A percentile compares a stretch with the other conserved stretches of the same genome.
phyloP scores from a whole-genome alignment of 306 rosid genomes.

The Quercus cerris region DNA sequence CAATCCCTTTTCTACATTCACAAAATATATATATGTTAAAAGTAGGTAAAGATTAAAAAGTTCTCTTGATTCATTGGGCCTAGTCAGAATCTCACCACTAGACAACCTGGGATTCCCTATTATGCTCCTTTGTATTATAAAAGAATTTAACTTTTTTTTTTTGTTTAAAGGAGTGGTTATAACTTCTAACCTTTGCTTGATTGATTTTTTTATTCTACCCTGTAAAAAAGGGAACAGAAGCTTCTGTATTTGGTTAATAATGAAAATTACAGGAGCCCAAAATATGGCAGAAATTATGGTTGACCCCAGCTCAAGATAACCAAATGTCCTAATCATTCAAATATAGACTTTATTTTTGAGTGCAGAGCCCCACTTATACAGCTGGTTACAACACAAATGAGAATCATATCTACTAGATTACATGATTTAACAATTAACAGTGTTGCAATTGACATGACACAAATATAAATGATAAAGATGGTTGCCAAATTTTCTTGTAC shows the following conservation, averaged over 20 bases:
- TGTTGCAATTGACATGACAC: slow-evolving; percentile 60
- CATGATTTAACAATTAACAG: slow-evolving; percentile 41
- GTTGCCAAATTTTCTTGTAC: slow-evolving; percentile 33
- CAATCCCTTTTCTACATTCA: slow-evolving; percentile 31
- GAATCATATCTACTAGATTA: slow-evolving; percentile 72
- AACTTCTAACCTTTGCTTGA: slow-evolving; percentile 35
- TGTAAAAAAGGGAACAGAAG: slow-evolving; percentile 47
- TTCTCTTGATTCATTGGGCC: slow-evolving; percentile 70
- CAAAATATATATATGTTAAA: slow-evolving; percentile 19
- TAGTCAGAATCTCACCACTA: slow-evolving; percentile 88
- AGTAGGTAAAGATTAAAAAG: slow-evolving; percentile 59
- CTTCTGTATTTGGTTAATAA: slow-evolving; percentile 44
- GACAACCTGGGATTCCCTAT: slow-evolving; percentile 83
- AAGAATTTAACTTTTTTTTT: not conserved
- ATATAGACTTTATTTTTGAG: slow-evolving; percentile 47
- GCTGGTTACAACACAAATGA: slow-evolving; percentile 86
- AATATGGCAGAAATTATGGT: slow-evolving; percentile 55
- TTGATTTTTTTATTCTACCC: slow-evolving; percentile 21
- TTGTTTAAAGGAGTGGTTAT: slow-evolving; percentile 34
- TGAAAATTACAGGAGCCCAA: slow-evolving; percentile 41
- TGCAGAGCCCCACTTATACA: slow-evolving; percentile 64
- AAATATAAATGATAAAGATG: slow-evolving; percentile 26
- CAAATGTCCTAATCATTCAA: slow-evolving; percentile 53
- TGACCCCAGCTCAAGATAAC: slow-evolving; percentile 44
- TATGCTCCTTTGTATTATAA: slow-evolving; percentile 29